A percentile compares a stretch with the other conserved stretches of the same genome.
phyloP scores from a whole-genome alignment of 371 early-diverging fungal genomes.

The Rhizopus delemar region DNA sequence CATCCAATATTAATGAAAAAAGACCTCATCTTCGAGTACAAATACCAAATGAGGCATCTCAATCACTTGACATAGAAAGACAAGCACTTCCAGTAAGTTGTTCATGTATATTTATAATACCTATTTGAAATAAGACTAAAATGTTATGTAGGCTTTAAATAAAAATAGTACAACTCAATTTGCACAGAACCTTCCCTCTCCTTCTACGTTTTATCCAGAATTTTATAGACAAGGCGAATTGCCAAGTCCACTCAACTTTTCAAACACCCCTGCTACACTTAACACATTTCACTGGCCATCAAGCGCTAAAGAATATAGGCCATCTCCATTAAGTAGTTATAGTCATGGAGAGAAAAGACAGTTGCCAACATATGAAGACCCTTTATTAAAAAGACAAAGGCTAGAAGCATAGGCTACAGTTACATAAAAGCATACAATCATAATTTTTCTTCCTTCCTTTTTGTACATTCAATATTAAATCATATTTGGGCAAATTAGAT shows the following conservation, averaged over 20 bases:
- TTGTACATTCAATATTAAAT: too few relatives aligned
- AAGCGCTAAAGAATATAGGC: slow-evolving; percentile 30
- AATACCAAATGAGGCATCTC: slow-evolving; percentile 30
- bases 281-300: slow-evolving; percentile 67
- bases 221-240: slow-evolving; percentile 68
- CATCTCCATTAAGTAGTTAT: slow-evolving; percentile 27
- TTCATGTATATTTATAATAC: too few relatives aligned
- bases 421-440: not conserved
- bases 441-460: slow-evolving; percentile 2
- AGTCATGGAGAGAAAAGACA: not conserved
- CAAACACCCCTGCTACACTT: slow-evolving; percentile 52
- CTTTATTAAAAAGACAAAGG: slow-evolving; percentile 14
- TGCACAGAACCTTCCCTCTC: slow-evolving; percentile 77
- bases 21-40: slow-evolving; percentile 51
- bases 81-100: not conserved
- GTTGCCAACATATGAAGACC: slow-evolving; percentile 7
- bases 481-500: too few relatives aligned
- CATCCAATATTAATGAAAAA: slow-evolving; percentile 20
- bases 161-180: slow-evolving; percentile 49
- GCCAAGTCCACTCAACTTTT: slow-evolving; percentile 68
- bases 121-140: not conserved
- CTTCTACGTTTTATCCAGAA: slow-evolving; percentile 74
- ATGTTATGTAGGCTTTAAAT: slow-evolving; percentile 29
- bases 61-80: slow-evolving; percentile 6
- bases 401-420: slow-evolving; percentile 7